Base-by-base conservation (phyloP, 305 asterid species). In the Solanum hybrid region DNA sequence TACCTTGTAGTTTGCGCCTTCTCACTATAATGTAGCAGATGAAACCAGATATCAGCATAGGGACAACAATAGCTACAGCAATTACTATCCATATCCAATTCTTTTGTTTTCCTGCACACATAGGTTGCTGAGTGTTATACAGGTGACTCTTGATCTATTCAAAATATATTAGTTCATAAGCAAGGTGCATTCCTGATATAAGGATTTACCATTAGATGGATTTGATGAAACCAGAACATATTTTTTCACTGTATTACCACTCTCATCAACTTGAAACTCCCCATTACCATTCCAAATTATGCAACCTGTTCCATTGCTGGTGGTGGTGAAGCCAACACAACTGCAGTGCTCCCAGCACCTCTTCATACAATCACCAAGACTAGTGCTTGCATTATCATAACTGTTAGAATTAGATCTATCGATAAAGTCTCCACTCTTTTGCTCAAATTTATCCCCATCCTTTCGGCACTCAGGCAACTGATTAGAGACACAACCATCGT, bases 291-390 rank as follows among this genome's bases (percentile, higher is more conserved):
- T 69, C 93, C 93, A 91, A 4, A 82, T 89, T 17, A 27, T 29
- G 80, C 93, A 91, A 2, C 92, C 91, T 11, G n/a, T 87, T 29
- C 56, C 92, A 34, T 86, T 82, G 78, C 35, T 26, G 19, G 0
- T 15, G 14, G 37, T 60, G 7, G 0, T 27, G 29, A 90, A 91
- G 34, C 90, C 92, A 87, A 60, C 87, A 80, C 93, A 90, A 29
- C 37, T 90, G 86, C 92, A 90, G 38, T 90, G 64, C 92, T 35
- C 85, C 85, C 93, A 91, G 60, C 92, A 91, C 0, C 0, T 90
- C 22, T 90, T 89, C 91, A 89, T 90, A 69, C 92, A 91, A 60
- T 91, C 91, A 87, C 88, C 81, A 5, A 90, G 73, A 75, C 80
- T 90, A 13, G 3, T 40, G 90, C 2, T 92, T 32, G 90, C 37